A percentile compares a stretch with the other conserved stretches of the same genome.
These are phyloP conservation scores for Ochromonadaceae sp. DNA, from an alignment of 352 stramenopile species.

Conservation along the genomic window DNA sequence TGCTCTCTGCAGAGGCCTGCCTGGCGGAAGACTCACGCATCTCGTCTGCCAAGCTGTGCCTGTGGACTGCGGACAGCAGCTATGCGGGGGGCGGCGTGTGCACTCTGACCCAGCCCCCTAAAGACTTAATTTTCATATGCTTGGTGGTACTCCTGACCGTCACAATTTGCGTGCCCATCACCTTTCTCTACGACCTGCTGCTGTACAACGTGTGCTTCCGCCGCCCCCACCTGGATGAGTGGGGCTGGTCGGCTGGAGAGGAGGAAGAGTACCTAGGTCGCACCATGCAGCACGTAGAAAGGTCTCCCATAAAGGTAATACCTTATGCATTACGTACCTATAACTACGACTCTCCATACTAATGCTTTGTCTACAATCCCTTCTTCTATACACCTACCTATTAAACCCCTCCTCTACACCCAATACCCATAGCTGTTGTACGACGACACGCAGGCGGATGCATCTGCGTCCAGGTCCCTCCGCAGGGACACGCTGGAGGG, in stretches of 20 bases:
- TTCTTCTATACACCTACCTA: too few species aligned
- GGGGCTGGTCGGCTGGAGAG: neutral
- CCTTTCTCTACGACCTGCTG: neutral
- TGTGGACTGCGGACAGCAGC: neutral
- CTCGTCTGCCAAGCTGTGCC: neutral
- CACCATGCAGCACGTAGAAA: too few species aligned
- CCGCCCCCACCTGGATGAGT: neutral
- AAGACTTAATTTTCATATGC: neutral
- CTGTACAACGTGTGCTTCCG: neutral
- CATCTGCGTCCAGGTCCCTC: too few species aligned
- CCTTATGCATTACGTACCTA: too few species aligned
- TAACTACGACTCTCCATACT: too few species aligned
- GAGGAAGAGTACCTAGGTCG: too few species aligned
- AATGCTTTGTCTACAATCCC: too few species aligned
- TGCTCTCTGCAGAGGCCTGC: neutral
- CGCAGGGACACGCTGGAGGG: too few species aligned
- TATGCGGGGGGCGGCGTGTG: neutral
- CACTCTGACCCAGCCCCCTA: neutral
- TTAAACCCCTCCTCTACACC: too few species aligned
- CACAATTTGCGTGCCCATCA: neutral
- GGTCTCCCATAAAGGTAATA: too few species aligned
- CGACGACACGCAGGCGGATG: too few species aligned
- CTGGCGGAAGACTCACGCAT: neutral
- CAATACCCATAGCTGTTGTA: too few species aligned
- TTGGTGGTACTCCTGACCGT: neutral